A percentile compares a stretch with the other conserved stretches of the same genome.
Conservation (phyloP, 257 asterid species). For the Euphrasia confusa region DNA sequence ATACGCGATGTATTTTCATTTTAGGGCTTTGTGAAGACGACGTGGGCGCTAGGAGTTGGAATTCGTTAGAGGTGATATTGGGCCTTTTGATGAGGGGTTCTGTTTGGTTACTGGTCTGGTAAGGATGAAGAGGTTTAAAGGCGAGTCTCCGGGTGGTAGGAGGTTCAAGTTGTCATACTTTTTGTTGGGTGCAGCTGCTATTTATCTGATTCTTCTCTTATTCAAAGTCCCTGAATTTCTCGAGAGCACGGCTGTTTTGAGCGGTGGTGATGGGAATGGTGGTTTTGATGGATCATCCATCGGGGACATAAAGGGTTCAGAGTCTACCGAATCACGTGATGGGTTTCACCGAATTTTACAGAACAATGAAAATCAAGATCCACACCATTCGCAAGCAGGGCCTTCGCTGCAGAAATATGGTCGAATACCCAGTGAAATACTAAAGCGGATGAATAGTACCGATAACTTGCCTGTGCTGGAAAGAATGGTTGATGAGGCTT, state of each 20-base stretch:
- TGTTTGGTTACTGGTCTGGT: neutral
- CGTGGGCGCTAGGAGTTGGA: too few relatives aligned
- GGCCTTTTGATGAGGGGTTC: too few relatives aligned
- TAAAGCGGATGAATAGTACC: constrained; percentile 46
- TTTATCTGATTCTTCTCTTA: neutral
- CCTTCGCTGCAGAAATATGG: constrained; percentile 58
- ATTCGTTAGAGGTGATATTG: too few relatives aligned
- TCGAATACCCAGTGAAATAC: constrained; percentile 58
- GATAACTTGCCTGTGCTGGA: constrained; percentile 36
- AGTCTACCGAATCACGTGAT: neutral
- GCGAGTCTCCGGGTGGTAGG: constrained; percentile 1
- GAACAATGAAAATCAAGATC: neutral
- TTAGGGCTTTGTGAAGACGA: too few relatives aligned
- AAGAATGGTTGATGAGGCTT: constrained; percentile 86
- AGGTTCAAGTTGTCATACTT: constrained; percentile 5
- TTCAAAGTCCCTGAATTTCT: neutral
- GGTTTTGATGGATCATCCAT: neutral
- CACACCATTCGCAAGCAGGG: constrained; percentile 13
- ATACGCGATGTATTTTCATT: too few relatives aligned
- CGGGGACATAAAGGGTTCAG: neutral
- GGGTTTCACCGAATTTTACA: constrained; percentile 2
- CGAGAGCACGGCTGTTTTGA: neutral
- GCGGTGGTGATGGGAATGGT: neutral
- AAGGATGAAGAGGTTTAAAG: constrained; percentile 2
- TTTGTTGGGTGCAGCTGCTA: neutral